phyloP scores from a whole-genome alignment of 495 filamentous ascomycete species.

The Aspergillus bertholletiae region DNA sequence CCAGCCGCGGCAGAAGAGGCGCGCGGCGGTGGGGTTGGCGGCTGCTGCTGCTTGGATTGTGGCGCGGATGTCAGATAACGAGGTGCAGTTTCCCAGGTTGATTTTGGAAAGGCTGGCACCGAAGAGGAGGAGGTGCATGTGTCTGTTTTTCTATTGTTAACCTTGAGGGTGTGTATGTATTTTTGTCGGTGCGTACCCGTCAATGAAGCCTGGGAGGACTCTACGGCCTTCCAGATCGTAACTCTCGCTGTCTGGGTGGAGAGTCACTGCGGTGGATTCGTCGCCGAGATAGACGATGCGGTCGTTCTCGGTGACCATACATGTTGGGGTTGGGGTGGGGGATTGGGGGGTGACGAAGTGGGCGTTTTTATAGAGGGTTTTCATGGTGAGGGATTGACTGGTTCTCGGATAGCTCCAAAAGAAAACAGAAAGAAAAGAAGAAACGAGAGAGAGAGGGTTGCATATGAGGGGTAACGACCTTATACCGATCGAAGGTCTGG shows the following conservation, averaged over 20 bases:
- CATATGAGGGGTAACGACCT: too few relatives aligned
- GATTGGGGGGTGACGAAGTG: conserved; percentile 2
- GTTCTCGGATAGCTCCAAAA: too few relatives aligned
- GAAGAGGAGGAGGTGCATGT: conserved; percentile 57
- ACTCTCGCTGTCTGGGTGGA: conserved; percentile 8
- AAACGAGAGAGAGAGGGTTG: too few relatives aligned
- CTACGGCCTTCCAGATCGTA: conserved; percentile 42
- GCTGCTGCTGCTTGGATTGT: conserved; percentile 44
- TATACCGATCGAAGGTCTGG: too few relatives aligned
- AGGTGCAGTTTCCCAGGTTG: conserved; percentile 46
- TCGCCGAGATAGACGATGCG: conserved; percentile 38
- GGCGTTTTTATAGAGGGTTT: conserved; percentile 16
- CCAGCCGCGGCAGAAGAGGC: conserved; percentile 57
- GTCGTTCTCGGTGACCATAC: conserved; percentile 30
- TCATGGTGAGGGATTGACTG: conserved; percentile 2
- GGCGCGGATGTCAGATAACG: conserved; percentile 47
- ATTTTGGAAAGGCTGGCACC: conserved; percentile 56
- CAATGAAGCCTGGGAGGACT: conserved; percentile 59
- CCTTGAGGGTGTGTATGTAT: background rate
- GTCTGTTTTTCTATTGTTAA: conserved; percentile 6
- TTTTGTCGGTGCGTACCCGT: conserved; percentile 43
- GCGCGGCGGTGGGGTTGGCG: conserved; percentile 38
- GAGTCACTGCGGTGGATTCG: conserved; percentile 14
- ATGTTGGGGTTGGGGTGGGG: conserved; percentile 6
- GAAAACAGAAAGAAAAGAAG: too few relatives aligned